These are phyloP conservation scores for Skeletonema tropicum DNA, from an alignment of 108 stramenopile genomes.

Conservation along the genomic window DNA sequence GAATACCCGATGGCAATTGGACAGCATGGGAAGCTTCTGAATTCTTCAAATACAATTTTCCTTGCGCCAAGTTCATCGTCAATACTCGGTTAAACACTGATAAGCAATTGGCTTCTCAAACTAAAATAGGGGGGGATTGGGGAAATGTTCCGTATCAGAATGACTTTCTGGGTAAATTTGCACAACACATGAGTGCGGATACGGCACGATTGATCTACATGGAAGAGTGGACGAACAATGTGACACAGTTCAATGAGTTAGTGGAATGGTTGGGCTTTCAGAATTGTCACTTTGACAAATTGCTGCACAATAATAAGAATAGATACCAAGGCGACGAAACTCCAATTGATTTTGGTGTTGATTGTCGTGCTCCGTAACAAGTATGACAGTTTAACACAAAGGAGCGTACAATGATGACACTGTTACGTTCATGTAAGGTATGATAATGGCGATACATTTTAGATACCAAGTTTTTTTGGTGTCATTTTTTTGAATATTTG, in stretches of 20 bases:
- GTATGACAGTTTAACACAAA: no score
- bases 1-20: constrained; percentile 7
- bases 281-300: constrained; percentile 11
- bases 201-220: constrained; percentile 36
- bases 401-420: background rate
- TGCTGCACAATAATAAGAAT: constrained; percentile 15
- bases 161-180: constrained; percentile 5
- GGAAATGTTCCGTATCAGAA: constrained; percentile 5
- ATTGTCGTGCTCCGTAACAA: background rate
- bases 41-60: constrained; percentile 45
- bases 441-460: no score
- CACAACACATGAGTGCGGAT: constrained; percentile 17
- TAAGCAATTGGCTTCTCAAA: constrained; percentile 5
- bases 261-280: constrained; percentile 46
- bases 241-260: constrained; percentile 24
- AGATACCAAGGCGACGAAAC: background rate
- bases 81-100: constrained; percentile 27
- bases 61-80: constrained; percentile 40
- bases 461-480: no score
- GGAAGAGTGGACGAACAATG: constrained; percentile 39
- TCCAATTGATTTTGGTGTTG: background rate
- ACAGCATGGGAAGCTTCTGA: constrained; percentile 11
- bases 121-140: no score
- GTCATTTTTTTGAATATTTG: no score
- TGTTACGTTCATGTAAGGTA: no score